Conservation (phyloP, 768 basidiomycete species). For the Dacryopinax spathularia region DNA sequence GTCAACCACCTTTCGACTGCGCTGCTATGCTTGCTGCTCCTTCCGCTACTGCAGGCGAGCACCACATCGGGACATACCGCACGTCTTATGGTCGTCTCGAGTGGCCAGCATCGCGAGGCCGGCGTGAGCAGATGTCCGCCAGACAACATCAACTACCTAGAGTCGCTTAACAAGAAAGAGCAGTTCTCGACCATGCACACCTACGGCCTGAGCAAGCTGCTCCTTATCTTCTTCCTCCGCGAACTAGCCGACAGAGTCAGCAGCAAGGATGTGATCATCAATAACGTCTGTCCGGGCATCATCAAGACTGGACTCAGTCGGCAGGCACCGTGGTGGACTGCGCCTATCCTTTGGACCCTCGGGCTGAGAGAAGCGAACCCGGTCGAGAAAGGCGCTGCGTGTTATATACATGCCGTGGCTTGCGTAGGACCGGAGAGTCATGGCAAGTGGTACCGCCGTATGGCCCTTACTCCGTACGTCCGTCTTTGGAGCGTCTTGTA, state of each 20-base stretch:
- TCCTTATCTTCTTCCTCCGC: background rate
- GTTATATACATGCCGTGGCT: background rate
- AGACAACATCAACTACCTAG: background rate
- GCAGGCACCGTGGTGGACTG: background rate
- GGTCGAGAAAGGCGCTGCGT: background rate
- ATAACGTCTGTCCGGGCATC: background rate
- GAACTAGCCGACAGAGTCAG: constrained; percentile 1
- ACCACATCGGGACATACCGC: background rate
- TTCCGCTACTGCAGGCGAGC: background rate
- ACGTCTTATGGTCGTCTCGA: background rate
- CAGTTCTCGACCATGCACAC: background rate
- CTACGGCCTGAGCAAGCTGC: background rate
- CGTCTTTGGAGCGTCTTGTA: background rate
- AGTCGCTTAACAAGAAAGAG: background rate
- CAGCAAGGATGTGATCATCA: background rate
- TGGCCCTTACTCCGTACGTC: background rate
- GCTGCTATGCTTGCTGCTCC: background rate
- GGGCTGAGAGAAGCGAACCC: background rate
- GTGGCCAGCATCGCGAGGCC: background rate
- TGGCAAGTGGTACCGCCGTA: background rate
- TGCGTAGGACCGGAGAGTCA: background rate
- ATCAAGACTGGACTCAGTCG: background rate
- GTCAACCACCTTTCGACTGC: background rate
- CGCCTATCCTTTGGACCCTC: background rate
- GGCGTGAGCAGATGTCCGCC: background rate